These are phyloP conservation scores for Cylindrotheca fusiformis DNA, from an alignment of 108 stramenopile species.

Conservation along the genomic window DNA sequence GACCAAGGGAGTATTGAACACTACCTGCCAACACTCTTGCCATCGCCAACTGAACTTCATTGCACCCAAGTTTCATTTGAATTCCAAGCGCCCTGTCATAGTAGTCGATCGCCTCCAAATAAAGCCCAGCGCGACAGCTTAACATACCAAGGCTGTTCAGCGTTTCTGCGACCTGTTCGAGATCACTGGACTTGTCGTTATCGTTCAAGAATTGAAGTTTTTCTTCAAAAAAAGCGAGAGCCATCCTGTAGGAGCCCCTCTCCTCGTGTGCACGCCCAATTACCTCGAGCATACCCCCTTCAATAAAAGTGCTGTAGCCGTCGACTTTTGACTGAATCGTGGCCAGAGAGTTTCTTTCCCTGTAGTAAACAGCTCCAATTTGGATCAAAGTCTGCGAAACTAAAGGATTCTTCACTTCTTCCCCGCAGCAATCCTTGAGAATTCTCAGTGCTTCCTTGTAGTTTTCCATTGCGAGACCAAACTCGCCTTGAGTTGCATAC, in stretches of 20 bases:
- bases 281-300: conserved; percentile 68
- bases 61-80: conserved; percentile 53
- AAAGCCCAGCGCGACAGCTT: conserved; percentile 48
- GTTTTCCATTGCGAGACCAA: conserved; percentile 63
- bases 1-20: conserved; percentile 51
- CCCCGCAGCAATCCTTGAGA: conserved; percentile 54
- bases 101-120: conserved; percentile 66
- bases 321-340: conserved; percentile 50
- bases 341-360: conserved; percentile 59
- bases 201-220: conserved; percentile 53
- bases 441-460: conserved; percentile 67
- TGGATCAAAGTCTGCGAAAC: conserved; percentile 68
- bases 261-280: conserved; percentile 73
- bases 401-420: conserved; percentile 53
- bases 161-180: conserved; percentile 57
- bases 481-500: conserved; percentile 45
- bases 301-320: conserved; percentile 67
- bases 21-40: conserved; percentile 61
- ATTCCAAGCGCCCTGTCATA: conserved; percentile 58
- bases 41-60: conserved; percentile 61
- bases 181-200: conserved; percentile 25
- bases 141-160: conserved; percentile 66
- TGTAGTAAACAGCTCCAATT: conserved; percentile 78
- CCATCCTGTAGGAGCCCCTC: conserved; percentile 65
- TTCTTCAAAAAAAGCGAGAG: conserved; percentile 72